These are phyloP conservation scores for Aspergillus pseudoglaucus DNA, from an alignment of 2,329 filamentous ascomycete genomes.

Conservation along the genomic window DNA sequence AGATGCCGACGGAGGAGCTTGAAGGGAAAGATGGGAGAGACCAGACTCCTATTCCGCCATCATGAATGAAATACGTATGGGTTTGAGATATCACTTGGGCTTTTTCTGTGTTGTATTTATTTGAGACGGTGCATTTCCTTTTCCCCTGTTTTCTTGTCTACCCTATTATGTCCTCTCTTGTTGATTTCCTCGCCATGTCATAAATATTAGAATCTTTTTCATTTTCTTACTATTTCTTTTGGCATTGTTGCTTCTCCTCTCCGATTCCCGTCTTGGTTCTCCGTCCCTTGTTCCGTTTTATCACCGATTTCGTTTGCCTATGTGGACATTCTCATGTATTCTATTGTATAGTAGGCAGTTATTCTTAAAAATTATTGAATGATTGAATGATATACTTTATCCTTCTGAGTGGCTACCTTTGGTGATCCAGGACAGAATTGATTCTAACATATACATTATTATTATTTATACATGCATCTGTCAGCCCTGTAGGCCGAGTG, in stretches of 20 bases:
- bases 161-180: slow-evolving; percentile 15
- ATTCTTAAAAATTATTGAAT: neutral
- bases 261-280: slow-evolving; percentile 1
- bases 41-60: slow-evolving; percentile 23
- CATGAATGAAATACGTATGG: slow-evolving; percentile 4
- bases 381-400: neutral
- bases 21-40: slow-evolving; percentile 34
- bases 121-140: slow-evolving; percentile 21
- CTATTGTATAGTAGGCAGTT: slow-evolving; percentile 24
- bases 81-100: slow-evolving; percentile 9
- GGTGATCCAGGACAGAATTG: too few relatives aligned
- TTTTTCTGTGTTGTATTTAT: slow-evolving; percentile 25
- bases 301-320: slow-evolving; percentile 1
- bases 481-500: too few relatives aligned
- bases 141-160: slow-evolving; percentile 16
- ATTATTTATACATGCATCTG: too few relatives aligned
- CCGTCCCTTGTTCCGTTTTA: neutral
- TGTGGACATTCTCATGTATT: slow-evolving; percentile 12
- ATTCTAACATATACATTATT: too few relatives aligned
- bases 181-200: slow-evolving; percentile 8
- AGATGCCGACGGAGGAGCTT: slow-evolving; percentile 36
- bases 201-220: slow-evolving; percentile 21
- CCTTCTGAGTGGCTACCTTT: too few relatives aligned
- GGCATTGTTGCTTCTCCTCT: neutral
- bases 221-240: slow-evolving; percentile 2